These are phyloP conservation scores for Salvia splendens DNA, from an alignment of 257 asterid genomes.

Conservation along the genomic window DNA sequence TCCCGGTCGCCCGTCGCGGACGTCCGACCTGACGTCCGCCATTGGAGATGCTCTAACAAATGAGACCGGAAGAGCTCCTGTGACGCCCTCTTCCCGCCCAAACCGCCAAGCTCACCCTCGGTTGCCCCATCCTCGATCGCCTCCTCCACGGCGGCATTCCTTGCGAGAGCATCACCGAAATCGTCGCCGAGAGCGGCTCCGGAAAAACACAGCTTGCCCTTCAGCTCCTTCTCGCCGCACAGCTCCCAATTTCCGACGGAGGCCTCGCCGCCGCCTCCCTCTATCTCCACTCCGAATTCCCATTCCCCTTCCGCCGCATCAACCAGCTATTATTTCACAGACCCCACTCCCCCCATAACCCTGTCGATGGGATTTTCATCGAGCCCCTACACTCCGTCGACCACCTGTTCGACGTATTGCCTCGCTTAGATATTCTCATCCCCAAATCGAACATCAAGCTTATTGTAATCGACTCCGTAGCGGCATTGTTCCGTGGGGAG, in stretches of 20 bases:
- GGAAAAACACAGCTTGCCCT: constrained; percentile 89
- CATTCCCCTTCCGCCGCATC: constrained; percentile 83
- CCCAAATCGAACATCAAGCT: constrained; percentile 51
- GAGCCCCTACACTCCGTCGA: constrained; percentile 70
- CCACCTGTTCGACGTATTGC: constrained; percentile 89
- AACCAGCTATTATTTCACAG: constrained; percentile 53
- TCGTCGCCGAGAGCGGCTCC: constrained; percentile 86
- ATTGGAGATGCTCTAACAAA: too few species aligned
- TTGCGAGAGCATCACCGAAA: constrained; percentile 72
- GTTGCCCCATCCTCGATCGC: constrained; percentile 73
- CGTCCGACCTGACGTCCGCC: too few species aligned
- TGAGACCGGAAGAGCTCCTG: constrained; percentile 66
- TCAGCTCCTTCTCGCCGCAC: constrained; percentile 84
- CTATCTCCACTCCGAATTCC: constrained; percentile 86
- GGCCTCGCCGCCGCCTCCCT: constrained; percentile 83
- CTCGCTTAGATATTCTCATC: constrained; percentile 54
- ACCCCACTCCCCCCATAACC: constrained; percentile 45
- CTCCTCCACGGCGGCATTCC: constrained; percentile 86
- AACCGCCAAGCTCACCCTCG: constrained; percentile 54
- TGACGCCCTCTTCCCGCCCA: constrained; percentile 48
- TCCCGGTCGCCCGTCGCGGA: too few species aligned
- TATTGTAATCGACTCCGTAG: constrained; percentile 79
- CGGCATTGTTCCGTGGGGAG: constrained; percentile 82
- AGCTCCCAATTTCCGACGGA: constrained; percentile 67
- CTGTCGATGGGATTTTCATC: constrained; percentile 49